phyloP scores from a whole-genome alignment of 2,329 filamentous ascomycete genomes.

The Diaporthe sp. region DNA sequence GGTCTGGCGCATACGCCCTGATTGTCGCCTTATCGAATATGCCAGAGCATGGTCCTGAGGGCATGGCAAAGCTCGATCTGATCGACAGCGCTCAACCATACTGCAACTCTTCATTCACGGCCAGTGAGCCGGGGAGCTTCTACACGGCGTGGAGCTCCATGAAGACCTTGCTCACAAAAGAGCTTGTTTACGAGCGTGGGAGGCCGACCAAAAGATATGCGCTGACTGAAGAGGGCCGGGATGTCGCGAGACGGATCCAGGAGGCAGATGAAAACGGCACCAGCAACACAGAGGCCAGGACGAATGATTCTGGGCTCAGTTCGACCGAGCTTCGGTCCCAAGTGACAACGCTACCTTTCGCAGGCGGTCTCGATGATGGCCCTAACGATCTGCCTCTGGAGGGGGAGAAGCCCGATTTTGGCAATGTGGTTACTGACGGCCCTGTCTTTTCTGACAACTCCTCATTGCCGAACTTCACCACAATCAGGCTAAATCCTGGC shows the following conservation, averaged over 20 bases:
- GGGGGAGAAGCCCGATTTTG: slow-evolving; percentile 49
- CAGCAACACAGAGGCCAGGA: background rate
- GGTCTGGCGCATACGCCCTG: slow-evolving; percentile 82
- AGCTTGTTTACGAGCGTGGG: slow-evolving; percentile 79
- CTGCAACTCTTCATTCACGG: slow-evolving; percentile 81
- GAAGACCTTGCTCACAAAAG: slow-evolving; percentile 80
- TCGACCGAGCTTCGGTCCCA: background rate
- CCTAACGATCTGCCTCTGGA: slow-evolving; percentile 36
- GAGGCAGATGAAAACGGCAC: slow-evolving; percentile 51
- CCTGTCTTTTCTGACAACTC: slow-evolving; percentile 46
- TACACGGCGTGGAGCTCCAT: slow-evolving; percentile 89
- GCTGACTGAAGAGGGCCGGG: slow-evolving; percentile 84
- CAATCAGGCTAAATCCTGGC: slow-evolving; percentile 73
- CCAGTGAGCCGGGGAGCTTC: slow-evolving; percentile 74
- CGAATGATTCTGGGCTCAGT: background rate
- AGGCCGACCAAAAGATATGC: slow-evolving; percentile 77
- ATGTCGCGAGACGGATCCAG: slow-evolving; percentile 76
- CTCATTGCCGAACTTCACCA: slow-evolving; percentile 63
- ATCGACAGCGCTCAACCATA: slow-evolving; percentile 78
- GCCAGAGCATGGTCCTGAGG: slow-evolving; percentile 65
- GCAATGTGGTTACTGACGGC: slow-evolving; percentile 58
- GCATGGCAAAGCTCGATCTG: slow-evolving; percentile 77
- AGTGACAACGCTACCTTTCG: background rate
- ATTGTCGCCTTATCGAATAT: slow-evolving; percentile 75
- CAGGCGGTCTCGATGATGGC: slow-evolving; percentile 31